A percentile compares a stretch with the other conserved stretches of the same genome.
Evolutionary conservation across 495 filamentous ascomycete genomes (phyloP).

Genomic region (Aspergillus diversus): DNA sequence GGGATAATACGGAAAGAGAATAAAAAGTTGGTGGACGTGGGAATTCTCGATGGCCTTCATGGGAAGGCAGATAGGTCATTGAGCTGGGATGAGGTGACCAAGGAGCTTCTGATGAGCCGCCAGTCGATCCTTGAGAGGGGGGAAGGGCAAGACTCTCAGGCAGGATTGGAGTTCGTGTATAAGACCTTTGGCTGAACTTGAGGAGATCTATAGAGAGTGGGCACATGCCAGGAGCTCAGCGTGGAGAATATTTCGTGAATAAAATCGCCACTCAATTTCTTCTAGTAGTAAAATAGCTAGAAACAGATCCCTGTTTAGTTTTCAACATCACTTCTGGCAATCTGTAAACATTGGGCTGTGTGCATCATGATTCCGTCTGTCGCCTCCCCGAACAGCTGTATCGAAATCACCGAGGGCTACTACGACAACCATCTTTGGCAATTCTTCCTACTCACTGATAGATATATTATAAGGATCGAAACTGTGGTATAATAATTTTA

Average conservation of each 20-base stretch:
- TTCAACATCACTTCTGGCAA: constrained; percentile 54
- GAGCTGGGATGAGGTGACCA: constrained; percentile 32
- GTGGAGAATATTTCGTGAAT: too few relatives aligned
- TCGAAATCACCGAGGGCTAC: constrained; percentile 75
- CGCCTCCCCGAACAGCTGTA: constrained; percentile 65
- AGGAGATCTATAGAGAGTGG: too few relatives aligned
- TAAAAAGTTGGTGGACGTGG: constrained; percentile 31
- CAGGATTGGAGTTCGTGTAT: not conserved
- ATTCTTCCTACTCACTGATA: too few relatives aligned
- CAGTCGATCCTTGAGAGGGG: constrained; percentile 20
- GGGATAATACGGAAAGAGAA: constrained; percentile 43
- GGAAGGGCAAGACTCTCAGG: not conserved
- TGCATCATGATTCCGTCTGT: constrained; percentile 33
- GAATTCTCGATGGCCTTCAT: constrained; percentile 20
- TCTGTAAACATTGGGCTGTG: constrained; percentile 48
- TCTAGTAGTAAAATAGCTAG: too few relatives aligned
- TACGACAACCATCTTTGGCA: constrained; percentile 31
- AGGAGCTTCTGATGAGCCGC: constrained; percentile 29
- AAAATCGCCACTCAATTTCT: too few relatives aligned
- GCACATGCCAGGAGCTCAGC: too few relatives aligned
- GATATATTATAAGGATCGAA: too few relatives aligned
- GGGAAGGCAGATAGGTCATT: constrained; percentile 20
- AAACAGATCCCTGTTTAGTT: too few relatives aligned
- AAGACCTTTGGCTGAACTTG: not conserved
- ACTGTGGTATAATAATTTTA: too few relatives aligned